phyloP scores from a whole-genome alignment of 345 rosid species.

The Pistacia vera region DNA sequence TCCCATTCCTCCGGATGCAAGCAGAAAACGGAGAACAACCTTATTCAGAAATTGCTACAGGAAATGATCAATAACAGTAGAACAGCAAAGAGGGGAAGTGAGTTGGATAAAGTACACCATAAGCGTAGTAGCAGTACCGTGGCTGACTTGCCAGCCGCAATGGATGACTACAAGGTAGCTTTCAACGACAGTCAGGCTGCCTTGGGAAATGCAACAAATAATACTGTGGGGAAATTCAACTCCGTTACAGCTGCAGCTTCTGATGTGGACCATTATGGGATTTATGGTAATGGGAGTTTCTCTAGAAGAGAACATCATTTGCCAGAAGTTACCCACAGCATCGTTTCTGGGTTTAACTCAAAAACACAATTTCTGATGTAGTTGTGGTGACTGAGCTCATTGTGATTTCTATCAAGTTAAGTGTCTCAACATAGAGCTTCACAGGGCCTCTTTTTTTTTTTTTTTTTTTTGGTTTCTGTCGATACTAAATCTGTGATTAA shows the following conservation, averaged over 20 bases:
- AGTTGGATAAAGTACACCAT: not conserved
- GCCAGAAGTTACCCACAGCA: not conserved
- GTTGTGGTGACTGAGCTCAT: not conserved
- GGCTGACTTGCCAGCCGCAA: not conserved
- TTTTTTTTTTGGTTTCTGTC: too few relatives aligned
- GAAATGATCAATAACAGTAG: constrained; percentile 12
- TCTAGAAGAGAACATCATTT: not conserved
- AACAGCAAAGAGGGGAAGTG: not conserved
- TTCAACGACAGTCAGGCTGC: not conserved
- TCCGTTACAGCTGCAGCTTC: not conserved
- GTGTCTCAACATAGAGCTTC: not conserved
- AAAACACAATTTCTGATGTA: not conserved
- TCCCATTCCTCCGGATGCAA: not conserved
- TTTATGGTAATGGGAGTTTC: too few relatives aligned
- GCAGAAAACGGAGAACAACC: constrained; percentile 6
- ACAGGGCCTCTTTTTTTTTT: not conserved
- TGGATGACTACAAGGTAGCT: not conserved
- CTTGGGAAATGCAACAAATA: not conserved
- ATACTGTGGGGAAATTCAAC: not conserved
- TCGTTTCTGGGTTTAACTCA: not conserved
- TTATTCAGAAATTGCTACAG: constrained; percentile 19
- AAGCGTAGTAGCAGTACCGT: too few relatives aligned
- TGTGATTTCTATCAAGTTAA: too few relatives aligned
- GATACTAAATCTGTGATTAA: too few relatives aligned
- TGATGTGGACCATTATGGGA: not conserved